A percentile compares a stretch with the other conserved stretches of the same genome.
These are phyloP conservation scores for Fomes fomentarius DNA, from an alignment of 1,284 basidiomycete genomes.

Conservation along the genomic window DNA sequence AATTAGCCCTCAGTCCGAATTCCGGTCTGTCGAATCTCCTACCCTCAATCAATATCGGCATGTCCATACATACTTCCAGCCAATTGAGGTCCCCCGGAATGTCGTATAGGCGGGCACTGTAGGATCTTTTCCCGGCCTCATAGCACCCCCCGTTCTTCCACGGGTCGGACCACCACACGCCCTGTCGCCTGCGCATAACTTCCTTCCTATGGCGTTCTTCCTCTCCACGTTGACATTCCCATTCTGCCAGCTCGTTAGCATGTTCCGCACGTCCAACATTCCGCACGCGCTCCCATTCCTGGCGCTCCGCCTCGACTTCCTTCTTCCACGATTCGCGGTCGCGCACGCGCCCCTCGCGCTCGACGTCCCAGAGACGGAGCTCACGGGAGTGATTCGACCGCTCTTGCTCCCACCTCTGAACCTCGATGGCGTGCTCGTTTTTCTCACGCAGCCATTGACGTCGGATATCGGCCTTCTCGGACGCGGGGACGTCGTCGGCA, in stretches of 20 bases:
- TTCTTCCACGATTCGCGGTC: not conserved
- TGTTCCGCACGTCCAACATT: not conserved
- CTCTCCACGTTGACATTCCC: slow-evolving; percentile 1
- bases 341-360: not conserved
- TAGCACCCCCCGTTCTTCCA: slow-evolving; percentile 15
- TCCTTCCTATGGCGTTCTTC: slow-evolving; percentile 19
- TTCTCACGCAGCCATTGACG: slow-evolving; percentile 1
- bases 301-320: slow-evolving; percentile 1
- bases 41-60: slow-evolving; percentile 22
- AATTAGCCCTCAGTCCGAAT: slow-evolving; percentile 8
- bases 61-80: slow-evolving; percentile 22
- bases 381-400: slow-evolving; percentile 7
- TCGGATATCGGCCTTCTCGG: slow-evolving; percentile 1
- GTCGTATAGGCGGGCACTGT: slow-evolving; percentile 18
- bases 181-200: slow-evolving; percentile 16
- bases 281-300: slow-evolving; percentile 1
- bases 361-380: not conserved
- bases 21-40: slow-evolving; percentile 19
- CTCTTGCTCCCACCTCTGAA: slow-evolving; percentile 5
- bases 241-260: not conserved
- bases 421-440: not conserved
- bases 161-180: slow-evolving; percentile 22
- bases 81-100: slow-evolving; percentile 18
- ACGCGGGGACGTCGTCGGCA: slow-evolving; percentile 3
- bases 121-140: slow-evolving; percentile 21